Evolutionary conservation across 129 eudicot species (phyloP).

Genomic region (Sambucus nigra): DNA sequence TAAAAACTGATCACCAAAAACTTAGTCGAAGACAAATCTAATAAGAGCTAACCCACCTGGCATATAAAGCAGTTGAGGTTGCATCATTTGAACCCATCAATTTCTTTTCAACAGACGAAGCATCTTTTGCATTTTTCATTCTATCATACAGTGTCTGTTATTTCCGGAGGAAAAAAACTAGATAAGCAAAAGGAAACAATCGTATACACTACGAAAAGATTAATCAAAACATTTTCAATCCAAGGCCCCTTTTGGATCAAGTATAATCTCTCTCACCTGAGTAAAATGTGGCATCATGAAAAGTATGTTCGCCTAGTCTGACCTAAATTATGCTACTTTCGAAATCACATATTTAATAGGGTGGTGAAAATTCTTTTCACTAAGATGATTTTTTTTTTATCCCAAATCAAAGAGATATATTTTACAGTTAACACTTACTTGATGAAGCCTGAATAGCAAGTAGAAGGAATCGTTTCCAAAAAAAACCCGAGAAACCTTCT

Average conservation of each 20-base stretch:
- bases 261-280: too few species aligned
- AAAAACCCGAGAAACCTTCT: slow-evolving; percentile 39
- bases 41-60: slow-evolving; percentile 39
- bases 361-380: too few species aligned
- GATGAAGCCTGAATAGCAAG: slow-evolving; percentile 88
- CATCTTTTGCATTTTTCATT: slow-evolving; percentile 59
- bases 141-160: slow-evolving; percentile 69
- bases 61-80: slow-evolving; percentile 52
- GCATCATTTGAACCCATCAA: slow-evolving; percentile 59
- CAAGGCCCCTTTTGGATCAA: too few species aligned
- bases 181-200: background rate
- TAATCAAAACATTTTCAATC: background rate
- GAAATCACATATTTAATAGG: too few species aligned
- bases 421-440: slow-evolving; percentile 52
- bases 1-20: background rate
- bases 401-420: too few species aligned
- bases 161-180: background rate
- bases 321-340: too few species aligned
- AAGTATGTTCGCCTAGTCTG: too few species aligned
- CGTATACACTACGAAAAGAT: background rate
- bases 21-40: background rate
- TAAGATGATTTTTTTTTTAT: too few species aligned
- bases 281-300: too few species aligned
- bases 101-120: slow-evolving; percentile 56
- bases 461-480: slow-evolving; percentile 82